Percentiles rank a stretch among this genome's conserved stretches.
These are phyloP conservation scores for Bolboschoenus planiculmis DNA, from an alignment of 176 grass and related monocot genomes.

Conservation along the genomic window DNA sequence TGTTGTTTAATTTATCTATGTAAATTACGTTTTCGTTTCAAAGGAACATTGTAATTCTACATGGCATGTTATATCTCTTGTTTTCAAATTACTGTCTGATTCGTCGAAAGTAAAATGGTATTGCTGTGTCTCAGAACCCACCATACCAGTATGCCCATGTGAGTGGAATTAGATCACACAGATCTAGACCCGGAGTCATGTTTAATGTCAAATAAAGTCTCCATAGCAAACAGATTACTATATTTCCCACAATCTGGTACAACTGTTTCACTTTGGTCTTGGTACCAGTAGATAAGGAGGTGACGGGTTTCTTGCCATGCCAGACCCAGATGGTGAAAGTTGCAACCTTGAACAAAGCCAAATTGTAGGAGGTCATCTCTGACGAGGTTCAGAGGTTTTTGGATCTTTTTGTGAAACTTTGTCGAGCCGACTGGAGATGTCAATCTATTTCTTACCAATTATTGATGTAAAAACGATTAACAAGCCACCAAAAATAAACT, in stretches of 20 bases:
- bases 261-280: background rate
- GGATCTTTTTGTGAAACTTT: background rate
- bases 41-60: constrained; percentile 15
- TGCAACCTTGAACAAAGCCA: background rate
- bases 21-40: constrained; percentile 17
- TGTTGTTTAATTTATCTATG: constrained; percentile 20
- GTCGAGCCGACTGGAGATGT: background rate
- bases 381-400: background rate
- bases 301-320: background rate
- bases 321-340: background rate
- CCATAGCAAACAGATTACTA: background rate
- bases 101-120: background rate
- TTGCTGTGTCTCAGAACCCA: background rate
- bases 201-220: background rate
- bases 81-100: background rate
- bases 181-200: background rate
- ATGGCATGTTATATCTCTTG: background rate
- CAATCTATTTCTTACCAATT: background rate
- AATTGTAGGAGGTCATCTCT: background rate
- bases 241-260: background rate
- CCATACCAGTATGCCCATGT: background rate
- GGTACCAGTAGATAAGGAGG: background rate
- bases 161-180: background rate
- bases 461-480: too few relatives aligned
- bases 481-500: background rate